Conservation (phyloP, 2,329 filamentous ascomycete genomes). For the Aspergillus nomiae region DNA sequence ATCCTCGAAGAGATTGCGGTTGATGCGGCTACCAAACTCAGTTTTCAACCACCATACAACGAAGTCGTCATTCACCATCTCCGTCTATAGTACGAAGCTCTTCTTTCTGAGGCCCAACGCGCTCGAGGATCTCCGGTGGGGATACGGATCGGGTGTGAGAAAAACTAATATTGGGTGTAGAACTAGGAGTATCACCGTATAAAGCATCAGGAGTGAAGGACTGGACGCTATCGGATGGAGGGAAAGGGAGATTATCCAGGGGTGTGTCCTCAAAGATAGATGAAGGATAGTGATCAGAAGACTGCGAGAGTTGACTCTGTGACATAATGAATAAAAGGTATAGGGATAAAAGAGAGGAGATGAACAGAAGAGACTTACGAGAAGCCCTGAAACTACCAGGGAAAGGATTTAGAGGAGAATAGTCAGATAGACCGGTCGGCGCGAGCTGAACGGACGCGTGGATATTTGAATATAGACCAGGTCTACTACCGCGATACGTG, state of each 20-base stretch:
- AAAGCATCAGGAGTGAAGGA: neutral
- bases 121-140: neutral
- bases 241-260: conserved; percentile 1
- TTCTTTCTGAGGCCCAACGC: conserved; percentile 3
- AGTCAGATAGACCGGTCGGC: neutral
- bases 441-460: neutral
- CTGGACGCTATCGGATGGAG: conserved; percentile 1
- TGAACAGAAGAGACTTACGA: neutral
- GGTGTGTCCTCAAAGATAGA: neutral
- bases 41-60: conserved; percentile 2
- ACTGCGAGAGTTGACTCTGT: neutral
- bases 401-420: neutral
- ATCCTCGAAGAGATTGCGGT: conserved; percentile 1
- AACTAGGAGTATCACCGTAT: conserved; percentile 2
- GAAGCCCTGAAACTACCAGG: neutral
- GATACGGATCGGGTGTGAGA: neutral
- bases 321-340: neutral
- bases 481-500: neutral
- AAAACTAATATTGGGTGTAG: conserved; percentile 1
- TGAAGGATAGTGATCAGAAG: neutral
- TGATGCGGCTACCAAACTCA: neutral
- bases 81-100: neutral
- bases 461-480: conserved; percentile 3
- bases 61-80: conserved; percentile 1
- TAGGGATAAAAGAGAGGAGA: neutral